Evolutionary conservation across 208 protist species (phyloP).

Genomic region (Angomonas deanei): DNA sequence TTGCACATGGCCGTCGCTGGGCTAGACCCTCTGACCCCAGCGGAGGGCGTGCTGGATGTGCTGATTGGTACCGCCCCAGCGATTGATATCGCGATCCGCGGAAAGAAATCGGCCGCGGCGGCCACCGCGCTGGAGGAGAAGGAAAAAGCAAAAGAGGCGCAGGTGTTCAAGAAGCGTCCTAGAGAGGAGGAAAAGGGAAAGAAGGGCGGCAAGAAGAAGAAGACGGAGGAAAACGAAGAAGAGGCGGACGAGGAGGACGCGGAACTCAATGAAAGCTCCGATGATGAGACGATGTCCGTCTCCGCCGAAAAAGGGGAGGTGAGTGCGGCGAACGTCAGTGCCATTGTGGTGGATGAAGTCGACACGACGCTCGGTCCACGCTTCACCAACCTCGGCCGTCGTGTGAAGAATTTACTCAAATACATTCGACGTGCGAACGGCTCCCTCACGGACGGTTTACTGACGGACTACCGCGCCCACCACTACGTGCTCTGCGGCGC

Average conservation of each 20-base stretch:
- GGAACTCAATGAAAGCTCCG: constrained; percentile 14
- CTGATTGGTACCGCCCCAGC: constrained; percentile 69
- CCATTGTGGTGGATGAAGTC: constrained; percentile 86
- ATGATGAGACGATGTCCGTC: background rate
- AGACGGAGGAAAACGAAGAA: constrained; percentile 1
- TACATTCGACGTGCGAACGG: constrained; percentile 73
- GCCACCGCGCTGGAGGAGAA: constrained; percentile 34
- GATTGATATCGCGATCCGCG: constrained; percentile 75
- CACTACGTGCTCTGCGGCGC: constrained; percentile 90
- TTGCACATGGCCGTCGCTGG: constrained; percentile 64
- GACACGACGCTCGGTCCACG: constrained; percentile 83
- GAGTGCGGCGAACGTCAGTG: constrained; percentile 49
- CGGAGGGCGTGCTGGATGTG: constrained; percentile 29
- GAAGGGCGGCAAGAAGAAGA: constrained; percentile 17
- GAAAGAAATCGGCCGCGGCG: constrained; percentile 25
- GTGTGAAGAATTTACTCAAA: constrained; percentile 85
- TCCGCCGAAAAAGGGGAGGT: constrained; percentile 23
- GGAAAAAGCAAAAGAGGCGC: constrained; percentile 17
- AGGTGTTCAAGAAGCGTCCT: constrained; percentile 5
- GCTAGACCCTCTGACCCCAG: constrained; percentile 41
- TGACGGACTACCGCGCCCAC: constrained; percentile 77
- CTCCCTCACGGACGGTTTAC: constrained; percentile 52
- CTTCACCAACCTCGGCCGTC: constrained; percentile 78
- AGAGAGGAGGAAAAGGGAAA: constrained; percentile 23
- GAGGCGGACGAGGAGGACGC: constrained; percentile 22